Conservation (phyloP, 495 filamentous ascomycete genomes). For the Lepidopterella palustris region DNA sequence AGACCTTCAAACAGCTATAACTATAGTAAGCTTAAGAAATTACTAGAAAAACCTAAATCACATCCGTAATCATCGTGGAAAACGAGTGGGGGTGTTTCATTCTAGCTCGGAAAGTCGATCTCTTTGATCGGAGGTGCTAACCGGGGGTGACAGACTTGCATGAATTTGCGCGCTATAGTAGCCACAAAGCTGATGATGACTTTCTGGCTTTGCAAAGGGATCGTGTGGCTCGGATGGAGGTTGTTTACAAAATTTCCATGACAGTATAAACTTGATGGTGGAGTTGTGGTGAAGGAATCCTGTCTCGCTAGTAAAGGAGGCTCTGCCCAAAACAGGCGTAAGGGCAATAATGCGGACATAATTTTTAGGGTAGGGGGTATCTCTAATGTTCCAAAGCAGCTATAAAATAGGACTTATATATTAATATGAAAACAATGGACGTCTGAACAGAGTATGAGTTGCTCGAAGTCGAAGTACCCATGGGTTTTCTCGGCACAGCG, state of each 20-base stretch:
- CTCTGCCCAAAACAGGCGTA: background rate
- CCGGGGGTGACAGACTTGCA: too few species aligned
- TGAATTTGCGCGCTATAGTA: background rate
- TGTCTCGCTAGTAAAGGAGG: background rate
- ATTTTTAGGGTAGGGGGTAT: background rate
- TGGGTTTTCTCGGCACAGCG: background rate
- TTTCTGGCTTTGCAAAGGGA: background rate
- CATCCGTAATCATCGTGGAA: too few species aligned
- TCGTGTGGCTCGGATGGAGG: background rate
- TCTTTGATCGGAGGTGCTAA: background rate
- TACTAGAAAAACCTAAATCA: too few species aligned
- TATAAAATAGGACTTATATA: background rate
- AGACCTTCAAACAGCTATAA: too few species aligned
- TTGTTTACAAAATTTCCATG: background rate
- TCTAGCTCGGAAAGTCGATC: background rate
- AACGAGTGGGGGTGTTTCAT: background rate
- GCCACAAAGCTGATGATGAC: background rate
- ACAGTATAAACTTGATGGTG: background rate
- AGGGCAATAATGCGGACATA: background rate
- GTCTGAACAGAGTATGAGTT: background rate
- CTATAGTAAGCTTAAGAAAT: too few species aligned
- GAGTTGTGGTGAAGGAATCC: background rate
- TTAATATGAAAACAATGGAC: background rate
- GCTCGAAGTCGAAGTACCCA: conserved; percentile 7
- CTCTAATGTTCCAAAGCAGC: background rate